Conservation (phyloP, 352 stramenopile species). For the Globisporangium yorkense region DNA sequence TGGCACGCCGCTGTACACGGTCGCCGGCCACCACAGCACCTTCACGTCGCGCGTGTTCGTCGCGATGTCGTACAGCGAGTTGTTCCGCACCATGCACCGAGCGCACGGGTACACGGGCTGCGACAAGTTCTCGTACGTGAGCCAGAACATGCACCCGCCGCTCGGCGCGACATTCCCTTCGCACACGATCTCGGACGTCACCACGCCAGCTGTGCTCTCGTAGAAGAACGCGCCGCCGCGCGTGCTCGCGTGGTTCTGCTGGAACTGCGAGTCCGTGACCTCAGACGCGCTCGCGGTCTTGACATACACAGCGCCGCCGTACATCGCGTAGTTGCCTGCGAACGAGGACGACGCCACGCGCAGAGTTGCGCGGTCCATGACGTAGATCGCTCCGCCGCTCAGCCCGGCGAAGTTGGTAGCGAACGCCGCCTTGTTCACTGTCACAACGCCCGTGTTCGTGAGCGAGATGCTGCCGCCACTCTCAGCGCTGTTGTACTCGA, state of each 20-base stretch:
- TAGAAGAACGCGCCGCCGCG: slow-evolving; percentile 54
- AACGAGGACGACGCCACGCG: slow-evolving; percentile 16
- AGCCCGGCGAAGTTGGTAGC: slow-evolving; percentile 16
- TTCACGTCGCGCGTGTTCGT: slow-evolving; percentile 55
- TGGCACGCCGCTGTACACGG: slow-evolving; percentile 31
- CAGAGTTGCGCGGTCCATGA: slow-evolving; percentile 22
- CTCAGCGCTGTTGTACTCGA: slow-evolving; percentile 33
- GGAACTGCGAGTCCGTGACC: slow-evolving; percentile 21
- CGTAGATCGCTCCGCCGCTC: slow-evolving; percentile 28
- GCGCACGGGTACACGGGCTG: slow-evolving; percentile 26
- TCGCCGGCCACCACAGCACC: slow-evolving; percentile 52
- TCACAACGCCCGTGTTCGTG: slow-evolving; percentile 9
- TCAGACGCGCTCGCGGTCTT: slow-evolving; percentile 9
- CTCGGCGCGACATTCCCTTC: slow-evolving; percentile 35
- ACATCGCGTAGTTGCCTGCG: slow-evolving; percentile 20
- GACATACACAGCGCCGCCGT: slow-evolving; percentile 38
- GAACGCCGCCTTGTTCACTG: slow-evolving; percentile 15
- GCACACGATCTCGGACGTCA: slow-evolving; percentile 21
- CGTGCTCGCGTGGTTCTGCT: slow-evolving; percentile 23
- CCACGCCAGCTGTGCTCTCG: slow-evolving; percentile 18
- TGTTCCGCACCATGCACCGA: slow-evolving; percentile 30
- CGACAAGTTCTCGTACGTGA: slow-evolving; percentile 20
- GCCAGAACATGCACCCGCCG: slow-evolving; percentile 61
- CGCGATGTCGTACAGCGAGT: slow-evolving; percentile 44
- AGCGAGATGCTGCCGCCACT: slow-evolving; percentile 24